Evolutionary conservation across 2,329 filamentous ascomycete species (phyloP), one percentile per base, ranked within the genome.

Genomic region (Aureobasidium melanogenum): DNA sequence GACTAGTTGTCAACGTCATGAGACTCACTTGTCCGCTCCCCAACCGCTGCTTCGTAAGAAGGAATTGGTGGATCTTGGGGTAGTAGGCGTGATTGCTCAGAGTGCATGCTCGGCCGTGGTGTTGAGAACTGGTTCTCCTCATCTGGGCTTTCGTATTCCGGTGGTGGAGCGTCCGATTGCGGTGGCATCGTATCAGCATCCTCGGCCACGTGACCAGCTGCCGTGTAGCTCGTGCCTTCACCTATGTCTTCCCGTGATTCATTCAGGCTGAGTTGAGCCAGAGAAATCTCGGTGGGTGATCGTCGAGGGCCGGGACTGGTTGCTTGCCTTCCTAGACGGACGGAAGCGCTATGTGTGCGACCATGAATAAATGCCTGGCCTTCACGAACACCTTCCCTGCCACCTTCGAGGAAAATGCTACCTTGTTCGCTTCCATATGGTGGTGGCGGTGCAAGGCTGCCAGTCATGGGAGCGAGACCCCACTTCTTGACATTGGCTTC

Each of bases 401-500:
- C 94, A 6, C 90, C 87, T 72, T 97, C 94, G 14, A 99, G 83
- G 30, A 99, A 80, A 67, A 99, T 97, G 71, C 92, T 97, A 68
- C 94, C 94, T 75, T 96, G 91, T 76, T 97, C 94, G 64, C 91
- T 96, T 51, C 94, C 94, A 71, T 99, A 99, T 1, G 94, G 94
- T 55, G 94, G 94, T 46, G 94, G 94, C 17, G 94, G 94, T 30
- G 94, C 94, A 63, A 99, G 81, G 69, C 91, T 96, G 63, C 94
- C 94, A 1, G 91, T 97, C 83, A 95, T 95, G 5, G 94, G 94
- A 51, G 94, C 94, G 60, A 99, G 79, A 1, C 94, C 94, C 94
- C 94, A 99, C 80, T 97, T 99, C 84, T 99, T 99, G 63, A 99
- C 94, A 70, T 99, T 99, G 64, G 93, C 94, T 76, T 99, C 94